A percentile compares a stretch with the other conserved stretches of the same genome.
Evolutionary conservation across 495 filamentous ascomycete species (phyloP).

Genomic region (Lophiotrema nucula): DNA sequence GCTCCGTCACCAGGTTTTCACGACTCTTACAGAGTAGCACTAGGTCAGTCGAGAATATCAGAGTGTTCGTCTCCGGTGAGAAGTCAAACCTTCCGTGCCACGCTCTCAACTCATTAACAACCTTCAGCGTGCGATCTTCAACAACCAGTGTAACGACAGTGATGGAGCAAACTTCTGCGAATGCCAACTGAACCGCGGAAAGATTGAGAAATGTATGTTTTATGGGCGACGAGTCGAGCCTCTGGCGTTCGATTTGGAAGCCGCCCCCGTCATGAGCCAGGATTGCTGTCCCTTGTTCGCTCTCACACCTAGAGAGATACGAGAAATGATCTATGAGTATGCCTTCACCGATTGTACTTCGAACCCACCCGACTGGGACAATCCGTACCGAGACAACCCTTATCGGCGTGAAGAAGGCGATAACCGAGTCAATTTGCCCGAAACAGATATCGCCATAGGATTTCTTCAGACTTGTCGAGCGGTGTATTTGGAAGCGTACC

Average conservation of each 20-base stretch:
- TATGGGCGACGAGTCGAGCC: neutral
- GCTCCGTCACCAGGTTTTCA: no score
- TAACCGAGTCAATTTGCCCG: neutral
- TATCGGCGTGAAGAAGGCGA: neutral
- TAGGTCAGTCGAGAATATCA: no score
- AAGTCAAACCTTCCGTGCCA: no score
- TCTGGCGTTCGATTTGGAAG: neutral
- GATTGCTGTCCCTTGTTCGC: neutral
- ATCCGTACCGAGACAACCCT: neutral
- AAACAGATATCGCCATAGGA: conserved; percentile 14
- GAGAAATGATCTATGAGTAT: neutral
- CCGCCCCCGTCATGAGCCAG: neutral
- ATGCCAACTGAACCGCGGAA: neutral
- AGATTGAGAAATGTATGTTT: neutral
- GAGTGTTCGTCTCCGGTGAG: no score
- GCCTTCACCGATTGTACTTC: conserved; percentile 2
- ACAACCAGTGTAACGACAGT: conserved; percentile 4
- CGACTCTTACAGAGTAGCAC: no score
- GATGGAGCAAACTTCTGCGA: conserved; percentile 2
- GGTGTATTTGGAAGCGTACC: conserved; percentile 25
- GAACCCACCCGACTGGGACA: neutral
- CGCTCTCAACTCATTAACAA: no score
- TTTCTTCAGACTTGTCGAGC: conserved; percentile 23
- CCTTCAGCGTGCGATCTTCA: neutral
- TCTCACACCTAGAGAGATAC: neutral